Evolutionary conservation across 2,329 filamentous ascomycete species (phyloP), one percentile per base, ranked within the genome.

Genomic region (Fusarium globosum): DNA sequence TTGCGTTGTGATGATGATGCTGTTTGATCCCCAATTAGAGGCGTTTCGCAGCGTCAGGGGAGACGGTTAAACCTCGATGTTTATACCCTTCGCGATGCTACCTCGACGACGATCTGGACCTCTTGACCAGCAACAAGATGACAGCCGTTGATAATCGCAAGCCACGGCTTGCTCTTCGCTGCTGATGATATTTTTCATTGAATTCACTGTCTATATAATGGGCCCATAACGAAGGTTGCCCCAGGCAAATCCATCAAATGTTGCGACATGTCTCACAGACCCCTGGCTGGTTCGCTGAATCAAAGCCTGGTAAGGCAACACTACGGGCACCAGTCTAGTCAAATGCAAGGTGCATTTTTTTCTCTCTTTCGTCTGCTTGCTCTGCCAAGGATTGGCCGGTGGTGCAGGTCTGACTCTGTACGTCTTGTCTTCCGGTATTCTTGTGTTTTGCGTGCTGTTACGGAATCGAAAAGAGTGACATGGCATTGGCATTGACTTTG

Each of bases 171-270:
- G n/a, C 8, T 41, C 58, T 49, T 45, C 14, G 42, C n/a, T 53
- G 16, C 28, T 65, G 35, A 35, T 61, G 39, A 28, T 45, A 35
- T 58, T 49, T 20, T 45, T 42, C 21, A 48, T 61, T 61, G 38
- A 35, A 58, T 74, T 64, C 42, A 42, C 43, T 48, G 43, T 71
- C 36, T 48, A 23, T 21, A 52, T 16, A 49, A 49, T 74, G 36
- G 57, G 61, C 58, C 33, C 57, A 51, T 65, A 63, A 69, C 55
- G 64, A 48, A 71, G 72, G 72, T 72, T 75, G 72, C 51, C 71
- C 67, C 52, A 55, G 71, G 35, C 38, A 73, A 68, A n/a, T 52
- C 57, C 66, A 45, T 55, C 43, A 61, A 63, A 51, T 56, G 57
- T 52, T 68, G 59, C 57, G 53, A 51, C 60, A 70, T 65, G 72